These are phyloP conservation scores for Melampsora larici-populina DNA, from an alignment of 1,284 basidiomycete species.

Conservation along the genomic window DNA sequence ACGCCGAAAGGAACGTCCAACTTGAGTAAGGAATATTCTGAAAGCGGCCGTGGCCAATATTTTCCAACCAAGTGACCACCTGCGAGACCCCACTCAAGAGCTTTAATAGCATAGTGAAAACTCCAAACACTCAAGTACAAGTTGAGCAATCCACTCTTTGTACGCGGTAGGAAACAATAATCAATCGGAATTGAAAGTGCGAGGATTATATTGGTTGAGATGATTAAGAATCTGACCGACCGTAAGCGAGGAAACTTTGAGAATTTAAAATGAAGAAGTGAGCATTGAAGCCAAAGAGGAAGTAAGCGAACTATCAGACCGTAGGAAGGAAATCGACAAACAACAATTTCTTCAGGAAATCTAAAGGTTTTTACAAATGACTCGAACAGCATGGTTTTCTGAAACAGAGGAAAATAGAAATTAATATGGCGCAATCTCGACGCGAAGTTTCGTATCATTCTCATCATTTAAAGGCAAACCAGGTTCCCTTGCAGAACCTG, in stretches of 20 bases:
- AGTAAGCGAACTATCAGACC: neutral
- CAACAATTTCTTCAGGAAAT: neutral
- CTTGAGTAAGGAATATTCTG: neutral
- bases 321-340: neutral
- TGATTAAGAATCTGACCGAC: neutral
- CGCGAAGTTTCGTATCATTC: too few species aligned
- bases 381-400: too few species aligned
- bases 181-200: neutral
- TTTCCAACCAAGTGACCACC: conserved; percentile 4
- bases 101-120: conserved; percentile 7
- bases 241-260: neutral
- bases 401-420: too few species aligned
- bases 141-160: conserved; percentile 5
- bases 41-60: conserved; percentile 8
- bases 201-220: neutral
- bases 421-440: too few species aligned
- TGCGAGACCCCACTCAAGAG: conserved; percentile 18
- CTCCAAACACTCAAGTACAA: conserved; percentile 30
- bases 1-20: neutral
- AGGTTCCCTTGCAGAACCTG: too few species aligned
- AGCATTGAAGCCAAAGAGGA: conserved; percentile 1
- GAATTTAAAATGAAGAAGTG: conserved; percentile 7
- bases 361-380: neutral
- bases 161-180: neutral
- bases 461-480: too few species aligned